Evolutionary conservation across 257 asterid species (phyloP).

Genomic region (Oldenlandia corymbosa): DNA sequence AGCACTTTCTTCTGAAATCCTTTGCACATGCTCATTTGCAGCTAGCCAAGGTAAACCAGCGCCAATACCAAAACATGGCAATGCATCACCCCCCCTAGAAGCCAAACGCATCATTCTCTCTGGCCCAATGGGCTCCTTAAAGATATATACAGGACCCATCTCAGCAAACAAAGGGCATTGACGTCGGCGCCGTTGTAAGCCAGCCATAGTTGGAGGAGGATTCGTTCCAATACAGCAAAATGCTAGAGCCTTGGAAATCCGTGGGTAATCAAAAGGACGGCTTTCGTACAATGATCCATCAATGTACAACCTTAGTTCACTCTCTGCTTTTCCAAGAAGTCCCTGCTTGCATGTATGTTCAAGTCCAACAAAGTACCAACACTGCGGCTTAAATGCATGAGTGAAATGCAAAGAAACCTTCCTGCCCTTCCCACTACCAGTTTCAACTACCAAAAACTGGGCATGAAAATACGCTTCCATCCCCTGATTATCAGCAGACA

Average conservation of each 20-base stretch:
- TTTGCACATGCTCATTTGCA: slow-evolving; percentile 55
- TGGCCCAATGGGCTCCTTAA: slow-evolving; percentile 88
- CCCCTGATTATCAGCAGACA: slow-evolving; percentile 97
- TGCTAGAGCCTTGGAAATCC: slow-evolving; percentile 97
- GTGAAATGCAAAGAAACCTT: slow-evolving; percentile 95
- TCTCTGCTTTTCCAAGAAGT: slow-evolving; percentile 90
- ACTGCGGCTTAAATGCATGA: slow-evolving; percentile 94
- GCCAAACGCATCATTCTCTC: slow-evolving; percentile 81
- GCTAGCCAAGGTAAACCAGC: slow-evolving; percentile 92
- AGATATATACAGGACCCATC: slow-evolving; percentile 93
- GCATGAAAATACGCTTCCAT: slow-evolving; percentile 99
- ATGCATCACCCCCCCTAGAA: slow-evolving; percentile 86
- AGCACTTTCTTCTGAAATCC: slow-evolving; percentile 65
- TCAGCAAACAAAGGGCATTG: slow-evolving; percentile 98
- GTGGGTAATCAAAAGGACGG: slow-evolving; percentile 92
- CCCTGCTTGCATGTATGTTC: slow-evolving; percentile 92
- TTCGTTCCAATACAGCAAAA: slow-evolving; percentile 98
- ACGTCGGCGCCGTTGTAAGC: slow-evolving; percentile 96
- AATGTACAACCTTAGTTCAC: slow-evolving; percentile 81
- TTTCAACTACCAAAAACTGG: slow-evolving; percentile 90
- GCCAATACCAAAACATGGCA: slow-evolving; percentile 88
- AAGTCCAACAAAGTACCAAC: slow-evolving; percentile 96
- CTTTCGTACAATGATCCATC: slow-evolving; percentile 89
- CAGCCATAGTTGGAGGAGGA: slow-evolving; percentile 99
- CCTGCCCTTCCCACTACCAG: slow-evolving; percentile 96